phyloP scores from a whole-genome alignment of 805 yeast species.

The Saturnispora gosingensis region DNA sequence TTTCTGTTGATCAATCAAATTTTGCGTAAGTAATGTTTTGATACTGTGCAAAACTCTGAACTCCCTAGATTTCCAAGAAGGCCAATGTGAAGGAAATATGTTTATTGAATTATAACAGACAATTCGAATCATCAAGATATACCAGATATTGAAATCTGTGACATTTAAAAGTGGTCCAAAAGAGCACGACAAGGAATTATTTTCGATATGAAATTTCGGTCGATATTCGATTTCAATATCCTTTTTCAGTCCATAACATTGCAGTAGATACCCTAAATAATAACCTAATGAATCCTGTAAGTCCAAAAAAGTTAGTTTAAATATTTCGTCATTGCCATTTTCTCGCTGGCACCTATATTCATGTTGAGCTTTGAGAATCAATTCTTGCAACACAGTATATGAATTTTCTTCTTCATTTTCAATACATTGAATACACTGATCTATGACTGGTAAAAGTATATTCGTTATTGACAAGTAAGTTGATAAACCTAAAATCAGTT shows the following conservation, averaged over 20 bases:
- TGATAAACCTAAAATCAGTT: neutral
- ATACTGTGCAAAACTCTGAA: conserved; percentile 5
- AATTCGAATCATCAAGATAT: neutral
- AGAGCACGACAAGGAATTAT: neutral
- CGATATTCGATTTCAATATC: neutral
- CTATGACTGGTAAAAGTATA: neutral
- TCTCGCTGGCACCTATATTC: neutral
- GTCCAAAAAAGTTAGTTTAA: neutral
- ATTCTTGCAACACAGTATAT: neutral
- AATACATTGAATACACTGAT: neutral
- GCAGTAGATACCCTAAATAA: conserved; percentile 1
- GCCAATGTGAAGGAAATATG: conserved; percentile 1
- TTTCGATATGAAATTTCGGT: neutral
- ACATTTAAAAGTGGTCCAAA: neutral
- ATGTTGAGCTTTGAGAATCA: neutral
- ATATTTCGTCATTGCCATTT: neutral
- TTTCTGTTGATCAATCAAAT: neutral
- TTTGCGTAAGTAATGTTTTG: neutral
- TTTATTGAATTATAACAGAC: neutral
- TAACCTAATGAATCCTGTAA: conserved; percentile 1
- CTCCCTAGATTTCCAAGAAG: conserved; percentile 6
- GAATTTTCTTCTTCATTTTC: neutral
- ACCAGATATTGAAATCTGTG: neutral
- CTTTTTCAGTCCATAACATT: conserved; percentile 1
- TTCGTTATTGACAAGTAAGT: neutral